Percentiles rank a stretch among this genome's conserved stretches.
These are phyloP conservation scores for Quercus variabilis DNA, from an alignment of 306 rosid genomes.

Conservation along the genomic window DNA sequence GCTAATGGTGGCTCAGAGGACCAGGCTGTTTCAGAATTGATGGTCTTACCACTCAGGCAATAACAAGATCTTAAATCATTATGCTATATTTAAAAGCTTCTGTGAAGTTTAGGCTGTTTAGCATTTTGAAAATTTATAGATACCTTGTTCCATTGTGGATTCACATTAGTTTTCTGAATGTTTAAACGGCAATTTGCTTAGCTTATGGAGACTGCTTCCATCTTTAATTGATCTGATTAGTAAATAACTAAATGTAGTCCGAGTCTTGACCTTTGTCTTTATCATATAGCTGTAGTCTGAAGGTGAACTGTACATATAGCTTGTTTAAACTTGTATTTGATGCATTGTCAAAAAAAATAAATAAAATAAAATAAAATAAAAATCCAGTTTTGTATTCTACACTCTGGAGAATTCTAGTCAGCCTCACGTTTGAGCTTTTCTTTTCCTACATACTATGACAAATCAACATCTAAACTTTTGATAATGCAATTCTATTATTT, in stretches of 20 bases:
- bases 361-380: too few species aligned
- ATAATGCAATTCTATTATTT: constrained; percentile 3
- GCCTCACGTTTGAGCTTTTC: background rate
- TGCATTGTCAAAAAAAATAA: too few species aligned
- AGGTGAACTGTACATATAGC: background rate
- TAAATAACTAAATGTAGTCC: background rate
- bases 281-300: background rate
- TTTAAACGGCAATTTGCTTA: background rate
- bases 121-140: background rate
- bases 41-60: background rate
- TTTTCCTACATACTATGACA: background rate
- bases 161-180: background rate
- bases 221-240: background rate
- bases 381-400: background rate
- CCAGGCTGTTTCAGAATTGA: background rate
- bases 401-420: background rate
- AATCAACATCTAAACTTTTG: background rate
- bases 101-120: background rate
- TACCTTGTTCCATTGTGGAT: background rate
- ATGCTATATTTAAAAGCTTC: background rate
- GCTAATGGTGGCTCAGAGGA: background rate
- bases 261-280: background rate
- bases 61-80: background rate
- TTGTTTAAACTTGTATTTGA: background rate
- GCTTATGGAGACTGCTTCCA: background rate